phyloP scores from a whole-genome alignment of 1,139 yeast species.

The Yarrowia galli region DNA sequence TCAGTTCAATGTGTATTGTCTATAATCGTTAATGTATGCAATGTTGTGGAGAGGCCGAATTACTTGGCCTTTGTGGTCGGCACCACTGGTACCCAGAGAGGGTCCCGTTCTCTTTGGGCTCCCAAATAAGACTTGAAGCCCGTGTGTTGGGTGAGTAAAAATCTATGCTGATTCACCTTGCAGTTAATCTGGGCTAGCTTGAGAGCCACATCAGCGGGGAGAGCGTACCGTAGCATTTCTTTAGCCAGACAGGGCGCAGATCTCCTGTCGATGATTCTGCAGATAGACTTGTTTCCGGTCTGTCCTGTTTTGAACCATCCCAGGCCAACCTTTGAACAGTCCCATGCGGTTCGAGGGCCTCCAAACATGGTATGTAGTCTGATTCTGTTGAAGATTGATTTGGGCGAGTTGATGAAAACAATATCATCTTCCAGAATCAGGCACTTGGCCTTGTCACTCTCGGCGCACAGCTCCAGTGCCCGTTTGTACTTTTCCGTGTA shows the following conservation, averaged over 20 bases:
- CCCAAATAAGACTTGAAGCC: slow-evolving; percentile 38
- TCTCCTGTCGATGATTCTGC: slow-evolving; percentile 41
- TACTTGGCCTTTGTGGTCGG: background rate
- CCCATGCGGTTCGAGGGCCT: slow-evolving; percentile 41
- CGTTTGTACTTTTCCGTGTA: slow-evolving; percentile 26
- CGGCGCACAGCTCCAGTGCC: slow-evolving; percentile 42
- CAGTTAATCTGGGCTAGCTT: slow-evolving; percentile 40
- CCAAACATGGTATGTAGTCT: slow-evolving; percentile 42
- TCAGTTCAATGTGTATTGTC: background rate
- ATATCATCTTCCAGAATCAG: slow-evolving; percentile 42
- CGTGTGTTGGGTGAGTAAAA: slow-evolving; percentile 42
- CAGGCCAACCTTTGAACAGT: slow-evolving; percentile 42
- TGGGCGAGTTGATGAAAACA: slow-evolving; percentile 39
- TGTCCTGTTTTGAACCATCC: slow-evolving; percentile 41
- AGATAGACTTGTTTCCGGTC: slow-evolving; percentile 43
- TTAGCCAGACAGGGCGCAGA: slow-evolving; percentile 40
- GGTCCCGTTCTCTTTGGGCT: slow-evolving; percentile 1
- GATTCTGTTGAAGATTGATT: slow-evolving; percentile 37
- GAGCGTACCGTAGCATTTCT: slow-evolving; percentile 25
- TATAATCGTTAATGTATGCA: slow-evolving; percentile 20
- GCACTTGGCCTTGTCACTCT: slow-evolving; percentile 42
- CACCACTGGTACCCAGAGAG: slow-evolving; percentile 5
- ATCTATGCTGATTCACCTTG: slow-evolving; percentile 40
- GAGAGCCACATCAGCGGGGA: slow-evolving; percentile 42
- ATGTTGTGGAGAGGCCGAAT: background rate